These are phyloP conservation scores for Heimioporus sp. DNA, from an alignment of 768 basidiomycete species.

Conservation along the genomic window DNA sequence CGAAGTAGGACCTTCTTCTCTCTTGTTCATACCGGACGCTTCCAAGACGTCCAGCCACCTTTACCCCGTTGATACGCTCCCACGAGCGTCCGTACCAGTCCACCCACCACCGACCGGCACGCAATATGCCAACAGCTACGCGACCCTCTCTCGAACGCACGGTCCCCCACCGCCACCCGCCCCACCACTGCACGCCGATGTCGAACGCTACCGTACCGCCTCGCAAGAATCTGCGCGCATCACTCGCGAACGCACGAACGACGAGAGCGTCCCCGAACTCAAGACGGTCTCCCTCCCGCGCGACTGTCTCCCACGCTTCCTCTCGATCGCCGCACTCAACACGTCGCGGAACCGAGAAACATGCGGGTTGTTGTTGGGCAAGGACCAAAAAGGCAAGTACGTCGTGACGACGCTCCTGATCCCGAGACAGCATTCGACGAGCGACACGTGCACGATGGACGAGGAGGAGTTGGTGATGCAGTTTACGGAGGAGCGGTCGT, in stretches of 20 bases:
- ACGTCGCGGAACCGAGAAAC: conserved; percentile 81
- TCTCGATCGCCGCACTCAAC: conserved; percentile 75
- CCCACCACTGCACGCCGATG: conserved; percentile 22
- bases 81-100: conserved; percentile 31
- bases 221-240: conserved; percentile 36
- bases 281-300: conserved; percentile 69
- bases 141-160: conserved; percentile 25
- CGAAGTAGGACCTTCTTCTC: conserved; percentile 38
- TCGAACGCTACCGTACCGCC: conserved; percentile 31
- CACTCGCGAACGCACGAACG: conserved; percentile 25
- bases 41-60: conserved; percentile 24
- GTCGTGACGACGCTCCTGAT: conserved; percentile 81
- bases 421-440: conserved; percentile 85
- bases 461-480: conserved; percentile 84
- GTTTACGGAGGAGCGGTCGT: conserved; percentile 76
- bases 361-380: conserved; percentile 83
- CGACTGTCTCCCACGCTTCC: conserved; percentile 71
- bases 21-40: conserved; percentile 43
- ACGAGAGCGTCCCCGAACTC: conserved; percentile 43
- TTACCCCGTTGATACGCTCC: conserved; percentile 35
- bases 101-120: conserved; percentile 4
- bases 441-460: conserved; percentile 92
- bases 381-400: conserved; percentile 54
- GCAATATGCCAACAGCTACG: conserved; percentile 23
- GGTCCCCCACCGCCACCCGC: conserved; percentile 23